Base-by-base conservation (phyloP, 768 basidiomycete species). In the Amanita rimosa region DNA sequence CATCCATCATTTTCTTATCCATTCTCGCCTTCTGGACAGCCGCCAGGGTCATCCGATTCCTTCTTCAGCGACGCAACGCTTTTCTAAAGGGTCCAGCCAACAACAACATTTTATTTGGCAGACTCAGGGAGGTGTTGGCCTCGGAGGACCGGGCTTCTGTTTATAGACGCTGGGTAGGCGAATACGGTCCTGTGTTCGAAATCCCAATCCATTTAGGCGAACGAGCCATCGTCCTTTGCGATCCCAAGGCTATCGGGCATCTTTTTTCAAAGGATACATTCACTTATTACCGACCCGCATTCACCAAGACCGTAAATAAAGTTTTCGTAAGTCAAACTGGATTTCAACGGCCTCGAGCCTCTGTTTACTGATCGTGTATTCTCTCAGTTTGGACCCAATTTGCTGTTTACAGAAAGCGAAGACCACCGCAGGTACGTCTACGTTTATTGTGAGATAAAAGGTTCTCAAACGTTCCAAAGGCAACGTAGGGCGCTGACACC, bases 171-270 rank as follows among this genome's bases (percentile, higher is more conserved):
- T 80, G 78, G 79, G 65, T 64, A 1, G 57, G 56, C 6, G 57
- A 71, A 39, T 76, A 76, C 29, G 79, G 80, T 6, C 54, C 68
- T 1, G 73, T 67, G 0, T 81, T 63, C 52, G 43, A 60, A 13
- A 49, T 76, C 14, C 67, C 76, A 0, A 54, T 54, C 1, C 52
- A 60, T 0, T 51, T 76, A 4, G 71, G 71, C 0, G 54, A 63
- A 0, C 58, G 45, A 6, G 55, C 53, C 3, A 54, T 76, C 19
- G 55, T 72, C 3, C 57, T 76, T 4, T 63, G 65, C 38, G 76
- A 76, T 52, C 70, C 70, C 3, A 77, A 72, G 58, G 77, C 79
- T 0, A 60, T 74, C 16, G 64, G 69, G 0, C 75, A 81, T 52
- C 68, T 76, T 36, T 75, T 68, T 49, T 62, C 71, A 13, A 67